phyloP scores from a whole-genome alignment of 768 basidiomycete species.

The Pulveroboletus ravenelii region DNA sequence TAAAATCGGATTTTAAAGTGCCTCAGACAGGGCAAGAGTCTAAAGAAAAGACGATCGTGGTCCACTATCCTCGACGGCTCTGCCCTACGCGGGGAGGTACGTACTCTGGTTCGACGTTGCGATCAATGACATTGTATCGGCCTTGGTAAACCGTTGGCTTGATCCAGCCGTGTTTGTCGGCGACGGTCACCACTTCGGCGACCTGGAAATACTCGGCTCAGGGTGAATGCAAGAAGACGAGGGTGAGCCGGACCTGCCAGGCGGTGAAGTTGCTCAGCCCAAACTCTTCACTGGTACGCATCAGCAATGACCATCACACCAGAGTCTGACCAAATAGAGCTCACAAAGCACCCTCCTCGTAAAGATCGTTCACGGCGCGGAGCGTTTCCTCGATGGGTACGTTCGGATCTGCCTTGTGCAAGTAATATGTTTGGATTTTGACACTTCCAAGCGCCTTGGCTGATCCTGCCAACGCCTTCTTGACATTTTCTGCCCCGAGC shows the following conservation, averaged over 20 bases:
- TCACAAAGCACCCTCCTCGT: constrained; percentile 49
- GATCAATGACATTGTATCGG: constrained; percentile 44
- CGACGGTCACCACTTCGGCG: constrained; percentile 41
- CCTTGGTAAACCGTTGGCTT: constrained; percentile 48
- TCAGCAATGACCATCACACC: background rate
- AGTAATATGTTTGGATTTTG: constrained; percentile 4
- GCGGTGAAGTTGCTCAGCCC: constrained; percentile 16
- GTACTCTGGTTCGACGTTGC: constrained; percentile 17
- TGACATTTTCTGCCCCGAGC: background rate
- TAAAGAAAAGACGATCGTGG: background rate
- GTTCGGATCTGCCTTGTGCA: constrained; percentile 38
- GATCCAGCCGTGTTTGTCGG: constrained; percentile 43
- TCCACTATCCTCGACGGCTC: no score
- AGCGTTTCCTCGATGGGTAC: constrained; percentile 45
- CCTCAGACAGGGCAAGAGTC: constrained; percentile 40
- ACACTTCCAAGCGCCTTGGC: background rate
- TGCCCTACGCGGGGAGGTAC: background rate
- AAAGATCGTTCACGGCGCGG: constrained; percentile 42
- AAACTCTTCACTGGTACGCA: constrained; percentile 7
- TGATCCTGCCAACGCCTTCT: background rate
- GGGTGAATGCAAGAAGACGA: background rate
- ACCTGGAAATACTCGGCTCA: constrained; percentile 25
- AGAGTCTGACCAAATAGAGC: constrained; percentile 6
- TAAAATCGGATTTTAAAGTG: constrained; percentile 40
- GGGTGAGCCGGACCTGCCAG: constrained; percentile 28